Percentiles rank a stretch among this genome's conserved stretches.
phyloP scores from a whole-genome alignment of 345 rosid genomes.

The Dimocarpus longan region DNA sequence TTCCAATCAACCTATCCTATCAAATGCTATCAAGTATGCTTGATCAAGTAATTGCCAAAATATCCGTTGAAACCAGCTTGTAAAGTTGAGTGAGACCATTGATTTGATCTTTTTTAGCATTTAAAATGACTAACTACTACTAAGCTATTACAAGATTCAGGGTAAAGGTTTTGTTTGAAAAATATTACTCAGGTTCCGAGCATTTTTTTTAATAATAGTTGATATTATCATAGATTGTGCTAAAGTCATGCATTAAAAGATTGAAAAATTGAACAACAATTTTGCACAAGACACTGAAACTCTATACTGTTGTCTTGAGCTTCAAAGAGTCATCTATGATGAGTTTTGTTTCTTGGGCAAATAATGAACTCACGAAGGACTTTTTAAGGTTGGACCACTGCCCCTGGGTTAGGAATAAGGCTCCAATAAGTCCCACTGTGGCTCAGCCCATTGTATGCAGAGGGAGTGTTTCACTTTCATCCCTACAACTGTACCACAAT shows the following conservation, averaged over 20 bases:
- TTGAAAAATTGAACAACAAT: too few species aligned
- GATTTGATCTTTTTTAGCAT: constrained; percentile 4
- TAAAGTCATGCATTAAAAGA: too few species aligned
- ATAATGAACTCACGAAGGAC: background rate
- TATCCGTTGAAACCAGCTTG: background rate
- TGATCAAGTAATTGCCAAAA: background rate
- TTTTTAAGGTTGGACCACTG: background rate
- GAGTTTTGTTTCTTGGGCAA: too few species aligned
- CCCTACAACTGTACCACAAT: too few species aligned
- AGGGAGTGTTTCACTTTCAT: background rate
- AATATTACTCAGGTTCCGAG: background rate
- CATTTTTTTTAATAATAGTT: too few species aligned
- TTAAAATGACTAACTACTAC: background rate
- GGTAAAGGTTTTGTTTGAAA: background rate
- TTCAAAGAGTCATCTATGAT: too few species aligned
- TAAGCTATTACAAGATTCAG: background rate
- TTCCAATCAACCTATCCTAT: background rate
- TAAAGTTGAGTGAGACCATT: constrained; percentile 8
- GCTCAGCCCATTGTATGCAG: background rate
- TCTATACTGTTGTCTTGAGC: too few species aligned
- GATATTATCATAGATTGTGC: too few species aligned
- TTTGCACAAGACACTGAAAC: too few species aligned
- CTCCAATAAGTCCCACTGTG: too few species aligned
- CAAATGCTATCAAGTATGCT: background rate
- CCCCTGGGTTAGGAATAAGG: too few species aligned